Base-by-base conservation (phyloP, 2,329 filamentous ascomycete species). In the Aureobasidium pullulans region DNA sequence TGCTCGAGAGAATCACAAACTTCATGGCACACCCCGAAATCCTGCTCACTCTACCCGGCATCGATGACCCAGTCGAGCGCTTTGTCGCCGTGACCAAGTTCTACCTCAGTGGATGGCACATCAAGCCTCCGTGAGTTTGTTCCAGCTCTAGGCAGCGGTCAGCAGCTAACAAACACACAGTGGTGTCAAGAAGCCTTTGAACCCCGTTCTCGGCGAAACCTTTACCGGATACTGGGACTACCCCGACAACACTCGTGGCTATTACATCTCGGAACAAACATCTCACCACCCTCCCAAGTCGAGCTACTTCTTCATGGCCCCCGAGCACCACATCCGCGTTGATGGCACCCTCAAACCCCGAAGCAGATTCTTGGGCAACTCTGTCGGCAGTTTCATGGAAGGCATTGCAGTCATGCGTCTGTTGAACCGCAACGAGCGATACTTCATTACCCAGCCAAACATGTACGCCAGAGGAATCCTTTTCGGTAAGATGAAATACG, bases 21-120 rank as follows among this genome's bases (percentile, higher is more conserved):
- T 99, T 99, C 81, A 99, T 99, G 94, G 95, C 93, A 68, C 94
- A 99, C 72, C 94, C 94, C 42, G 94, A 99, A 75, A 95, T 91
- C 69, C 86, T 99, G 34, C 84, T 99, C 4, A 87, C 88, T 36
- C 94, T 97, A 73, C 84, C 93, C 46, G 78, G 84, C 48, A 89
- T 96, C 66, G 89, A 97, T 54, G 93, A 99, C 69, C 93, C 94
- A 1, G 79, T 90, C 60, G 80, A 93, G 69, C 85, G 94, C 72
- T 99, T 99, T 70, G 85, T 97, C 32, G 89, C 91, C 13, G 94
- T 99, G 52, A 90, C 96, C 71, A 96, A 95, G 75, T 99, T 99
- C 74, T 99, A 99, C 74, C 80, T 99, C 46, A 96, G 91, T 73
- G 94, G 94, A 68, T 99, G 94, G 94, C 94, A 99, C 73, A 96